A percentile compares a stretch with the other conserved stretches of the same genome.
These are phyloP conservation scores for Verticillium nubilum DNA, from an alignment of 2,329 filamentous ascomycete genomes.

Conservation along the genomic window DNA sequence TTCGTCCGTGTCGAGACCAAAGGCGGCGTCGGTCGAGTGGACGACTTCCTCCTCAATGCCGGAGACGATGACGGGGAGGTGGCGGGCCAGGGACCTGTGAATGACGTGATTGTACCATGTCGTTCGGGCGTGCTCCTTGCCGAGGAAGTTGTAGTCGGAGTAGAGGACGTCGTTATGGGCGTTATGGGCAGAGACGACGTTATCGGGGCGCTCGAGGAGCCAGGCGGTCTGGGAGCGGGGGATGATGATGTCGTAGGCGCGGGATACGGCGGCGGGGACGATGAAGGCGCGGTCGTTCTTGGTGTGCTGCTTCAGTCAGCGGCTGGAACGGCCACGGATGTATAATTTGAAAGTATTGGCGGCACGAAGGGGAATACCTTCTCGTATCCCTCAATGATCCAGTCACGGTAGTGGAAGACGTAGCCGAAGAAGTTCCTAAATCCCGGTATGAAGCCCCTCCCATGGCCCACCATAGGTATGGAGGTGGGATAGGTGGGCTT, in stretches of 20 bases:
- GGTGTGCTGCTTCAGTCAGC: slow-evolving; percentile 26
- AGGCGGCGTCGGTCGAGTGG: slow-evolving; percentile 25
- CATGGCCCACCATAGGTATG: slow-evolving; percentile 34
- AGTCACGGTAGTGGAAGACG: slow-evolving; percentile 28
- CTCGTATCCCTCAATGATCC: slow-evolving; percentile 36
- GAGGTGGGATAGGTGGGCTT: slow-evolving; percentile 32
- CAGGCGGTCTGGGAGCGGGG: slow-evolving; percentile 36
- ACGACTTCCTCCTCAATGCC: slow-evolving; percentile 34
- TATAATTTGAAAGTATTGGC: too few species aligned
- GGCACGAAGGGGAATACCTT: slow-evolving; percentile 21
- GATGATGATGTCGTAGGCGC: slow-evolving; percentile 37
- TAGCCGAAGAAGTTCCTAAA: slow-evolving; percentile 34
- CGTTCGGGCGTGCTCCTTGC: slow-evolving; percentile 24
- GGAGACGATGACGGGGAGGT: slow-evolving; percentile 31
- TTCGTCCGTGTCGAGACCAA: slow-evolving; percentile 25
- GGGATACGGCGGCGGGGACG: slow-evolving; percentile 32
- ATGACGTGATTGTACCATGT: slow-evolving; percentile 34
- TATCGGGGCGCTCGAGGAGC: slow-evolving; percentile 42
- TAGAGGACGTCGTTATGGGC: slow-evolving; percentile 34
- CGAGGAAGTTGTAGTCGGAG: slow-evolving; percentile 36
- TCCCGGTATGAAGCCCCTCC: slow-evolving; percentile 26
- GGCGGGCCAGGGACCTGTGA: slow-evolving; percentile 36
- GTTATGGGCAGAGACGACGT: slow-evolving; percentile 30
- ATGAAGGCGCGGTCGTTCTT: slow-evolving; percentile 35
- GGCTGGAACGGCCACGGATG: not conserved